Percentiles rank a stretch among this genome's conserved stretches.
These are phyloP conservation scores for Aspergillus versicolor DNA, from an alignment of 2,329 filamentous ascomycete genomes.

Conservation along the genomic window DNA sequence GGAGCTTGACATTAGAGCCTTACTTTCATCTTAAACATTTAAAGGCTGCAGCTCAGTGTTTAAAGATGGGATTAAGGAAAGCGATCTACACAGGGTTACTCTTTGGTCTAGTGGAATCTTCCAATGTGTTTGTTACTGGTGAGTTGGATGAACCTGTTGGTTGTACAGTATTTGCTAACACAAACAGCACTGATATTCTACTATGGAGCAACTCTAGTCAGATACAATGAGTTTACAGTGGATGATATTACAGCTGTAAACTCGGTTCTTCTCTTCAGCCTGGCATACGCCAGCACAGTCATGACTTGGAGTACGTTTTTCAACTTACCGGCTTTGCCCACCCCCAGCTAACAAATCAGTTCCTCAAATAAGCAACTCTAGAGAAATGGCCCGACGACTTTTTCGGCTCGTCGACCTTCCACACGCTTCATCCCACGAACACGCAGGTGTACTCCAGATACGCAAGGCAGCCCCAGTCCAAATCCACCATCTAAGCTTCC, in stretches of 20 bases:
- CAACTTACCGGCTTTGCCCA: background rate
- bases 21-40: slow-evolving; percentile 68
- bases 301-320: slow-evolving; percentile 57
- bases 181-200: slow-evolving; percentile 71
- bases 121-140: slow-evolving; percentile 67
- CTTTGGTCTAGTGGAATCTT: slow-evolving; percentile 75
- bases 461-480: slow-evolving; percentile 51
- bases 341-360: slow-evolving; percentile 43
- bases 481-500: slow-evolving; percentile 67
- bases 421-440: slow-evolving; percentile 55
- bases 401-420: slow-evolving; percentile 68
- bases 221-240: slow-evolving; percentile 50
- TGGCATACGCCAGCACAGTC: slow-evolving; percentile 69
- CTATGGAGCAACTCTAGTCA: slow-evolving; percentile 69
- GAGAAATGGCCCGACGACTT: slow-evolving; percentile 70
- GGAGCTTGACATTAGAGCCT: slow-evolving; percentile 69
- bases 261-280: slow-evolving; percentile 78
- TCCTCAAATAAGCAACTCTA: slow-evolving; percentile 75
- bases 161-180: slow-evolving; percentile 1
- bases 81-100: slow-evolving; percentile 67
- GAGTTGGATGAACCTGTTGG: slow-evolving; percentile 15
- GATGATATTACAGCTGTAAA: slow-evolving; percentile 70
- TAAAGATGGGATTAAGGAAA: slow-evolving; percentile 63
- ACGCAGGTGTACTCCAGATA: slow-evolving; percentile 48
- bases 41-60: slow-evolving; percentile 51